A percentile compares a stretch with the other conserved stretches of the same genome.
Conservation (phyloP, 2,329 filamentous ascomycete genomes). For the Ophiostoma tasmaniense region DNA sequence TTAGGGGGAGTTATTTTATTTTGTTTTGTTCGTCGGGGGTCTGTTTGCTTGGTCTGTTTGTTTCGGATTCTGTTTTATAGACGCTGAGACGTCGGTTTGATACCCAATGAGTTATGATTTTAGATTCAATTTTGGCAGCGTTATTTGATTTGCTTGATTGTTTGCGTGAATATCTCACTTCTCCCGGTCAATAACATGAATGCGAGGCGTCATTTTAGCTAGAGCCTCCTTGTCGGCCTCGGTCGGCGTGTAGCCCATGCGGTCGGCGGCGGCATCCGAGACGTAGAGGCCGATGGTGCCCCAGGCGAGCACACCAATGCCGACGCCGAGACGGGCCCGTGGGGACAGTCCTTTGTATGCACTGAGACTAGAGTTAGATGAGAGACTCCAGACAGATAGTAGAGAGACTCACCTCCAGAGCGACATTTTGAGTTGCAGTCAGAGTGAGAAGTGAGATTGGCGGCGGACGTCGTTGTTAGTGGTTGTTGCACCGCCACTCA, state of each 20-base stretch:
- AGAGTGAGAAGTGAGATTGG: neutral
- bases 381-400: neutral
- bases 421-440: slow-evolving; percentile 23
- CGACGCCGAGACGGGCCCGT: slow-evolving; percentile 62
- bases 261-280: slow-evolving; percentile 64
- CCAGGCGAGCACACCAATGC: slow-evolving; percentile 68
- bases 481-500: slow-evolving; percentile 15
- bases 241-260: slow-evolving; percentile 62
- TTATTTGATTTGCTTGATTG: neutral
- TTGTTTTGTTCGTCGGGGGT: neutral
- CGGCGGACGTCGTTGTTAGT: neutral
- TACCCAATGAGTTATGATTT: slow-evolving; percentile 1
- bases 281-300: slow-evolving; percentile 64
- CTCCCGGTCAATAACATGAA: slow-evolving; percentile 50
- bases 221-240: slow-evolving; percentile 65
- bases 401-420: slow-evolving; percentile 22
- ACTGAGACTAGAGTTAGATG: slow-evolving; percentile 31
- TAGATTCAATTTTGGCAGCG: neutral
- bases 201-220: slow-evolving; percentile 50
- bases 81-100: neutral
- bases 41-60: neutral
- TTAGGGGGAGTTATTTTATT: neutral
- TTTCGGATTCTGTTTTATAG: neutral
- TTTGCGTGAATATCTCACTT: slow-evolving; percentile 10
- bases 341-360: slow-evolving; percentile 64